Percentiles rank a stretch among this genome's conserved stretches.
phyloP scores from a whole-genome alignment of 164 flowering plant genomes.

The Echeveria elegans region DNA sequence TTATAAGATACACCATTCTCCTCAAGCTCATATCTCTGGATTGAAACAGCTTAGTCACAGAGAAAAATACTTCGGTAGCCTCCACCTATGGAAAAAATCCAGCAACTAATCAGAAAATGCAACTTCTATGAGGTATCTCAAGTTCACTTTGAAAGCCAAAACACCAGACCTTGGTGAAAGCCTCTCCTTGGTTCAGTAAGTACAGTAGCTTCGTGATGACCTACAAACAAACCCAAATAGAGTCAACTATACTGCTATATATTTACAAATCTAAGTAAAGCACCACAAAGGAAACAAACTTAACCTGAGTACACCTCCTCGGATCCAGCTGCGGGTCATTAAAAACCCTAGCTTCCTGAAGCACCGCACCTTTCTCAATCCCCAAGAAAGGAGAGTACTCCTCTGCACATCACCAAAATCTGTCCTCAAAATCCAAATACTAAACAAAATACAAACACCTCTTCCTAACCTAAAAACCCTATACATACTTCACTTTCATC shows the following conservation, averaged over 20 bases:
- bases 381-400: slow-evolving; percentile 92
- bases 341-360: slow-evolving; percentile 97
- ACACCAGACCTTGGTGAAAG: slow-evolving; percentile 74
- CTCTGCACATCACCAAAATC: slow-evolving; percentile 23
- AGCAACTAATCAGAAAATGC: background rate
- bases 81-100: slow-evolving; percentile 42
- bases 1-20: slow-evolving; percentile 96
- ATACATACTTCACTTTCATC: too few species aligned
- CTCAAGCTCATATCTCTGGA: slow-evolving; percentile 78
- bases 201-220: slow-evolving; percentile 92
- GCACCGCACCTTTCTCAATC: slow-evolving; percentile 95
- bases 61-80: slow-evolving; percentile 95
- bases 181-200: slow-evolving; percentile 89
- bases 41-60: slow-evolving; percentile 94
- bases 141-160: background rate
- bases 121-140: background rate
- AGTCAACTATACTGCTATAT: background rate
- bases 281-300: background rate
- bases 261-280: background rate
- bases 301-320: slow-evolving; percentile 90
- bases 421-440: background rate
- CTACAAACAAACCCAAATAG: slow-evolving; percentile 22
- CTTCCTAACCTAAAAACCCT: background rate
- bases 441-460: background rate
- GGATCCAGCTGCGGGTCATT: slow-evolving; percentile 95